Conservation (phyloP, 2,329 filamentous ascomycete genomes). For the Taxawa tesnikishii region DNA sequence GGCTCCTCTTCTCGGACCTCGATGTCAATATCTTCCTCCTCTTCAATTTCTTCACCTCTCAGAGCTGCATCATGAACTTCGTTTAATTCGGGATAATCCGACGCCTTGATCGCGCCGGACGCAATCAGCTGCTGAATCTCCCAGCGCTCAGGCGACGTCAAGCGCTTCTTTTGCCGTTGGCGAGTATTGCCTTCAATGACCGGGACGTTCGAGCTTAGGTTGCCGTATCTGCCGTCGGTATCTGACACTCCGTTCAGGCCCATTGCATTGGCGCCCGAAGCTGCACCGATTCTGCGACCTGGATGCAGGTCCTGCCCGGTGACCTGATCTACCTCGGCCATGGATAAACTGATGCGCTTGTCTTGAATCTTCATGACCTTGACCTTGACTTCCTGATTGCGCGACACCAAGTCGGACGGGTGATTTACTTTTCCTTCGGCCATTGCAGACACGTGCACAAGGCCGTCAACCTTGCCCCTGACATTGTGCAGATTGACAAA, state of each 20-base stretch:
- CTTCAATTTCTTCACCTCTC: slow-evolving; percentile 75
- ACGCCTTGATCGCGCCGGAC: slow-evolving; percentile 82
- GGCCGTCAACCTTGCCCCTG: slow-evolving; percentile 75
- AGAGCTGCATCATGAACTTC: slow-evolving; percentile 86
- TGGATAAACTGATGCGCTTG: slow-evolving; percentile 71
- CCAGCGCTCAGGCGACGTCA: slow-evolving; percentile 96
- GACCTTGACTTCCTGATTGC: slow-evolving; percentile 77
- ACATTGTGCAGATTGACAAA: slow-evolving; percentile 90
- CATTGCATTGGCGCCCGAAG: slow-evolving; percentile 81
- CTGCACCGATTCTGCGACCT: slow-evolving; percentile 63
- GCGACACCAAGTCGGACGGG: slow-evolving; percentile 73
- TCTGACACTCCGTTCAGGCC: slow-evolving; percentile 51
- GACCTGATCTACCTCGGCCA: slow-evolving; percentile 93
- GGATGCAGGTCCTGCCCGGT: slow-evolving; percentile 76
- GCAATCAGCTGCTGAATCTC: slow-evolving; percentile 95
- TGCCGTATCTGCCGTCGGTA: slow-evolving; percentile 44
- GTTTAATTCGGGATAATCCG: slow-evolving; percentile 88
- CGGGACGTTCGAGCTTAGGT: slow-evolving; percentile 40
- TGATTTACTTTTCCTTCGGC: slow-evolving; percentile 80
- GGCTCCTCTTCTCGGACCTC: slow-evolving; percentile 94
- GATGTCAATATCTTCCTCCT: slow-evolving; percentile 95
- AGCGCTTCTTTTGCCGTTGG: slow-evolving; percentile 65
- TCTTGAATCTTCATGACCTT: slow-evolving; percentile 84
- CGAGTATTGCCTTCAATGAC: slow-evolving; percentile 49
- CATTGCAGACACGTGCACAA: slow-evolving; percentile 89